phyloP scores from a whole-genome alignment of 2,329 filamentous ascomycete genomes.

The Stachybotrys echinatus region DNA sequence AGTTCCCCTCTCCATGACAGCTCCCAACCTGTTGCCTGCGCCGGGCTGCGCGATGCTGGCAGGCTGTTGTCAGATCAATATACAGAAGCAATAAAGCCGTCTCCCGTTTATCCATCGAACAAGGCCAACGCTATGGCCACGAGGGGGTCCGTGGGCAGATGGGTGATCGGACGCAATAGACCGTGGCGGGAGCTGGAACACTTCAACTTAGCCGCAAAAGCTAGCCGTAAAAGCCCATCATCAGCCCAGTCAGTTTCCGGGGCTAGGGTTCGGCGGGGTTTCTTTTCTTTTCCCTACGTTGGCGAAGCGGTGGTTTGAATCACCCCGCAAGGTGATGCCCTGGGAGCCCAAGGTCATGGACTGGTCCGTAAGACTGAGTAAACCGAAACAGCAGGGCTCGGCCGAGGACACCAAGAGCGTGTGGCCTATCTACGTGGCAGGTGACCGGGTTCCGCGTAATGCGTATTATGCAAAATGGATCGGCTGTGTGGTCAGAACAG shows the following conservation, averaged over 20 bases:
- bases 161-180: not conserved
- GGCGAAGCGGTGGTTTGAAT: not conserved
- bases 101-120: not conserved
- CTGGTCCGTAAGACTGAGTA: no score
- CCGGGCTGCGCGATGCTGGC: no score
- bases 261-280: not conserved
- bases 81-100: no score
- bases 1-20: no score
- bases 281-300: not conserved
- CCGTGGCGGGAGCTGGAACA: not conserved
- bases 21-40: no score
- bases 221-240: not conserved
- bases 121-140: not conserved
- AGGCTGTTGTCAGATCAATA: no score
- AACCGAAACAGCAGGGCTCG: no score
- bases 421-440: no score
- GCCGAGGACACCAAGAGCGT: not conserved
- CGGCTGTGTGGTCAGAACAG: no score
- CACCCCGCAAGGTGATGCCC: not conserved
- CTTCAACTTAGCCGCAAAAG: not conserved
- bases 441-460: no score
- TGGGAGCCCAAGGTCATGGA: not conserved
- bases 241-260: not conserved
- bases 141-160: not conserved
- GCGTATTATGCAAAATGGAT: no score